phyloP scores from a whole-genome alignment of 257 asterid genomes.

The Misopates orontium region DNA sequence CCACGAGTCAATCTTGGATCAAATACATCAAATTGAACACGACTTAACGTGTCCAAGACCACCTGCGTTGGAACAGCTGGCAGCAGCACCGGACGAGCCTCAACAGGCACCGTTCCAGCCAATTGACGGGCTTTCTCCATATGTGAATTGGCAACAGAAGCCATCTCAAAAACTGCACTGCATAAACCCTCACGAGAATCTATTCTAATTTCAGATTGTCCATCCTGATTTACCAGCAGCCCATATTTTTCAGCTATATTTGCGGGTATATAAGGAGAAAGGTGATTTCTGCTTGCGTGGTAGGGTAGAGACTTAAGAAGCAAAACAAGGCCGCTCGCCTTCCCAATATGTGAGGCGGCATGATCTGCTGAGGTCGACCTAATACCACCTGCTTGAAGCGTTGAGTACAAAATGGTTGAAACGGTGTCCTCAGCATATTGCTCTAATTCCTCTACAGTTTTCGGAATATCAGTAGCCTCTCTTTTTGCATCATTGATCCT shows the following conservation, averaged over 20 bases:
- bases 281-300: conserved; percentile 67
- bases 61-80: conserved; percentile 85
- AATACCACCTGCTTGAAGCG: conserved; percentile 82
- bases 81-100: conserved; percentile 71
- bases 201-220: conserved; percentile 47
- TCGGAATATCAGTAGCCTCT: conserved; percentile 58
- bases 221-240: conserved; percentile 48
- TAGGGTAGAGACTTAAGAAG: conserved; percentile 80
- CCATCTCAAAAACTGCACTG: conserved; percentile 80
- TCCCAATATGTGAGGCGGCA: conserved; percentile 95
- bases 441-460: conserved; percentile 70
- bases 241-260: conserved; percentile 77
- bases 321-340: conserved; percentile 86
- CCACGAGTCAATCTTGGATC: conserved; percentile 73
- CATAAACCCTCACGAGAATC: conserved; percentile 70
- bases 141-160: conserved; percentile 84
- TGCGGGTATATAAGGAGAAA: conserved; percentile 62
- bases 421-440: conserved; percentile 81
- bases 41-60: conserved; percentile 59
- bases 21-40: conserved; percentile 77
- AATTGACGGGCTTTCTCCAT: conserved; percentile 77
- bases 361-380: conserved; percentile 81
- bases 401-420: conserved; percentile 79
- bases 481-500: conserved; percentile 76
- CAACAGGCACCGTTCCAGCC: conserved; percentile 68